phyloP scores from a whole-genome alignment of 331 rosid species.

The Stylosanthes scabra region DNA sequence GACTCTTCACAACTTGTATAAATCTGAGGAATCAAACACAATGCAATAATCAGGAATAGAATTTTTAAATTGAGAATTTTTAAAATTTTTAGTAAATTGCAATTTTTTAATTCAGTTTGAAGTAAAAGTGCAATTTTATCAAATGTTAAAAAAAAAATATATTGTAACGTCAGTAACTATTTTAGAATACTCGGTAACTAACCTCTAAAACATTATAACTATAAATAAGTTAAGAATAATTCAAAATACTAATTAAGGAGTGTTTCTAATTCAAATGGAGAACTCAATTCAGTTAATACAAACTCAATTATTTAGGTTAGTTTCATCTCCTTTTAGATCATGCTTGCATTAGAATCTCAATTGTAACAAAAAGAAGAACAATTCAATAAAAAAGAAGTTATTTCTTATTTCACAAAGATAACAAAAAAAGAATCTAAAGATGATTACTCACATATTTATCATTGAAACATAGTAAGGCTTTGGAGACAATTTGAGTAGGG shows the following conservation, averaged over 20 bases:
- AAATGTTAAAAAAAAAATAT: too few species aligned
- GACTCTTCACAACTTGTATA: conserved; percentile 77
- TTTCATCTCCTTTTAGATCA: too few species aligned
- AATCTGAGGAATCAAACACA: conserved; percentile 46
- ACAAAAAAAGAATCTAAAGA: background rate
- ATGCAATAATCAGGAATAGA: conserved; percentile 7
- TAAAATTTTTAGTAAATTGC: too few species aligned
- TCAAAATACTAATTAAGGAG: background rate
- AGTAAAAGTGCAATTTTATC: too few species aligned
- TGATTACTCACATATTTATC: conserved; percentile 69
- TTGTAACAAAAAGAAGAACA: too few species aligned
- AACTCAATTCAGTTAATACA: background rate
- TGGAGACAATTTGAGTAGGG: conserved; percentile 64
- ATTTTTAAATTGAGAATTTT: too few species aligned
- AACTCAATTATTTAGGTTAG: background rate
- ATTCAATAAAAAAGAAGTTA: too few species aligned
- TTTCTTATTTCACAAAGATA: background rate
- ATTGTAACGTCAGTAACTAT: too few species aligned
- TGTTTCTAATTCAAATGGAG: background rate
- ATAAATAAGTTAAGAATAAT: background rate
- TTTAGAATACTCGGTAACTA: too few species aligned
- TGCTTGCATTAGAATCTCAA: too few species aligned
- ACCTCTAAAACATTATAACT: background rate
- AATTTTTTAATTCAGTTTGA: too few species aligned
- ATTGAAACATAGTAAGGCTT: conserved; percentile 82